Base-by-base conservation (phyloP, 2,329 filamentous ascomycete species). In the Biscogniauxia marginata region DNA sequence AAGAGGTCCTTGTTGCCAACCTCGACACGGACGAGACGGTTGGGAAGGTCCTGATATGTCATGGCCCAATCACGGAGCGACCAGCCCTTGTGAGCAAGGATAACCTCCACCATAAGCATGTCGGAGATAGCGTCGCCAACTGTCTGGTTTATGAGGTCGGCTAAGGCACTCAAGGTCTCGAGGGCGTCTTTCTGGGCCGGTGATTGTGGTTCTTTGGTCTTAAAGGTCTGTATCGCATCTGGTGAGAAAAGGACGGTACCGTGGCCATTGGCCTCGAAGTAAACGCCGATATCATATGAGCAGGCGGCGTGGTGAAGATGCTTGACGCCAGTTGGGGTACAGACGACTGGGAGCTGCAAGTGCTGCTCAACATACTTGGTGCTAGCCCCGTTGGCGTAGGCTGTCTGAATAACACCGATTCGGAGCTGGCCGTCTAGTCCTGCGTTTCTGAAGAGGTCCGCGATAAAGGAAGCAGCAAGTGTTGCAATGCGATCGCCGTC, bases 211-310 rank as follows among this genome's bases (percentile, higher is more conserved):
- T 91, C 84, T 58, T 89, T 88, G 66, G 85, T 88, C 64, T 82
- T 83, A 76, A 99, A 96, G 49, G 84, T 82, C 65, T 88, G 87
- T 48, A 93, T 79, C 3, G 93, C 93, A 57, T 90, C 86, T 56
- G 89, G 84, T 1, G 91, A 96, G 81, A 99, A 99, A 53, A 98
- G 87, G 34, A 98, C 89, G 8, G 95, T 99, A 63, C 95, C 95
- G 74, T 99, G 95, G 24, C 95, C 95, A 71, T 99, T 99, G 63
- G 95, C 95, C 78, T 99, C 95, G 69, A 99, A 99, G 79, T 99
- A 99, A 52, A 98, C 91, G 55, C 95, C 95, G 54, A 98, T 87
- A 68, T 99, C 95, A 67, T 96, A 96, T 63, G 93, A 90, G 68
- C 90, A 87, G 43, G 95, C 95, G n/a, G 91, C 95, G 70, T 98